Base-by-base conservation (phyloP, 208 protist genomes). In the Phytomonas sp. region DNA sequence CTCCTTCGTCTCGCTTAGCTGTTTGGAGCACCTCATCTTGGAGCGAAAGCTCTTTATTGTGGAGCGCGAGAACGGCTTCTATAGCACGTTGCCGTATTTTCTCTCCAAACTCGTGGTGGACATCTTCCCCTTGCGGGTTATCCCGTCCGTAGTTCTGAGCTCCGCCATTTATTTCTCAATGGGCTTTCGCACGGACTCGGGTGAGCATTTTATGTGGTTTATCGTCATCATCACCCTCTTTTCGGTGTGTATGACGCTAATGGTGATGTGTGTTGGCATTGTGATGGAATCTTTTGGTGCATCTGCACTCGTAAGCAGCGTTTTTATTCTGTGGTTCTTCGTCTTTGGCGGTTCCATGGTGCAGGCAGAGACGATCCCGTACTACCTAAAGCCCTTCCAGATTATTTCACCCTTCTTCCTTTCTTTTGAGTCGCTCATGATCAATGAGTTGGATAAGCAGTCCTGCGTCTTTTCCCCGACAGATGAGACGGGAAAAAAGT, bases 311-410 rank as follows among this genome's bases (percentile, higher is more conserved):
- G 36, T 96, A n/a, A 94, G 88, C 69, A 93, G 87, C 62, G 80
- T 96, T 46, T 72, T 90, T 29, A 95, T 96, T 72, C 69, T 92
- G 56, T 96, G 87, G 88, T 94, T 93, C 77, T 96, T 97, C 70
- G 91, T 97, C 15, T 97, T 97, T 84, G 91, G 91, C 26, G 92
- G 92, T 0, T 80, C 92, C 15, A 74, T 97, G 64, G 91, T 98
- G 62, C 90, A 94, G 70, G 67, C 87, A 5, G 78, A 89, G 61
- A 94, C 88, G n/a, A 82, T 98, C 23, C 92, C 93, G 28, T 20
- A 28, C 13, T 65, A 64, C 15, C 78, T 97, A 20, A 65, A 67
- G 11, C 82, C 82, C 64, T 93, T 97, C 64, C 75, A 88, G 65
- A 71, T 63, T 36, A 23, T 91, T 59, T 97, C 91, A 31, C 92